A percentile compares a stretch with the other conserved stretches of the same genome.
phyloP scores from a whole-genome alignment of 1,139 yeast genomes.

The Candida anutae region DNA sequence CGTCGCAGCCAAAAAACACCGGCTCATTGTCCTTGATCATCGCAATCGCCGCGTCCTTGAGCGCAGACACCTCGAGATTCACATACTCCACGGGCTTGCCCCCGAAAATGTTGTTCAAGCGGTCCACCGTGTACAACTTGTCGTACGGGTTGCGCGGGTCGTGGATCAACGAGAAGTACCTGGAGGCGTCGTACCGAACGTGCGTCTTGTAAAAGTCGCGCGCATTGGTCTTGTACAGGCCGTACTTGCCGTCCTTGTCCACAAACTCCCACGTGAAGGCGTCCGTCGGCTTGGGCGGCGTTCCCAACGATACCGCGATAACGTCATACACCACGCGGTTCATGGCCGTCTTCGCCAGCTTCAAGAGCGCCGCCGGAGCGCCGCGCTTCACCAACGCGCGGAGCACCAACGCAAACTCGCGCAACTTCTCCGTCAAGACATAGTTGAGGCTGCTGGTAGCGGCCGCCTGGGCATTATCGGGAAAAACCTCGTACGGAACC shows the following conservation, averaged over 20 bases:
- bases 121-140: conserved; percentile 58
- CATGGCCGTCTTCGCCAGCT: conserved; percentile 36
- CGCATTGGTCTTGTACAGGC: conserved; percentile 51
- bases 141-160: conserved; percentile 73
- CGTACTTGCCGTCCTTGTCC: conserved; percentile 63
- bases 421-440: conserved; percentile 55
- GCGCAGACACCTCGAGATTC: conserved; percentile 51
- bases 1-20: conserved; percentile 80
- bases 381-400: conserved; percentile 36
- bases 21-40: conserved; percentile 67
- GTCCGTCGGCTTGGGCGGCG: conserved; percentile 69
- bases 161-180: conserved; percentile 60
- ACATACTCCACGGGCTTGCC: conserved; percentile 64
- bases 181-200: conserved; percentile 43
- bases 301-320: conserved; percentile 60
- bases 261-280: conserved; percentile 64
- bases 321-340: conserved; percentile 57
- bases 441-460: conserved; percentile 50
- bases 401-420: conserved; percentile 67
- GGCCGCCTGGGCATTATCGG: conserved; percentile 64
- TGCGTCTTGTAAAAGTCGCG: conserved; percentile 50
- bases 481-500: conserved; percentile 64
- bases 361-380: conserved; percentile 14
- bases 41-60: conserved; percentile 55
- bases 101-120: conserved; percentile 63